Percentiles rank a stretch among this genome's conserved stretches.
phyloP scores from a whole-genome alignment of 169 alveolate species.

The Plasmodium chabaudi region DNA sequence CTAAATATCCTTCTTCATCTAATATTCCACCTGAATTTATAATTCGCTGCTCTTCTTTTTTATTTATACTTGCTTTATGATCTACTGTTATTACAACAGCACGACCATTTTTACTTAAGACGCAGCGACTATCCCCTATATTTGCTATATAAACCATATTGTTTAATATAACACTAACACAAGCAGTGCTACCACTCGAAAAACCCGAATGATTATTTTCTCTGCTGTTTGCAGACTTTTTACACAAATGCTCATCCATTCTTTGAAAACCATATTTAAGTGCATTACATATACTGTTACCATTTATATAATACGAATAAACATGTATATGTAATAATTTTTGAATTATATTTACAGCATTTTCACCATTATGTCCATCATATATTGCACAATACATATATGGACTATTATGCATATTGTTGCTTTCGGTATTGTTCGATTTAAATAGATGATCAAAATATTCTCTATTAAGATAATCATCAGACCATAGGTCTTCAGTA shows the following conservation, averaged over 20 bases:
- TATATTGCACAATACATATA: constrained; percentile 82
- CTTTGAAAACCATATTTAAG: constrained; percentile 80
- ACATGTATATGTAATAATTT: constrained; percentile 79
- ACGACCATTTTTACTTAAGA: constrained; percentile 92
- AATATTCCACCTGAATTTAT: constrained; percentile 96
- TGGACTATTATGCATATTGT: neutral
- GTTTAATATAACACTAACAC: constrained; percentile 62
- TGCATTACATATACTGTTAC: constrained; percentile 64
- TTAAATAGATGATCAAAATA: constrained; percentile 23
- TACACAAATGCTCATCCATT: constrained; percentile 81
- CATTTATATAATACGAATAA: constrained; percentile 53
- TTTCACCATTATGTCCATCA: constrained; percentile 87
- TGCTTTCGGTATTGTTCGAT: constrained; percentile 6
- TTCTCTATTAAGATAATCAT: constrained; percentile 13
- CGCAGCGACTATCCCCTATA: constrained; percentile 99
- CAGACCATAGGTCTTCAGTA: constrained; percentile 1
- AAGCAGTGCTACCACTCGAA: constrained; percentile 78
- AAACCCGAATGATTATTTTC: constrained; percentile 81
- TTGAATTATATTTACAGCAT: constrained; percentile 80
- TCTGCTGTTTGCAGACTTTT: constrained; percentile 75
- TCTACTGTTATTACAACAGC: constrained; percentile 96
- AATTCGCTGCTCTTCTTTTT: constrained; percentile 93
- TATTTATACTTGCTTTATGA: constrained; percentile 97
- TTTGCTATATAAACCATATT: constrained; percentile 91
- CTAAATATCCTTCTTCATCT: constrained; percentile 93